phyloP scores from a whole-genome alignment of 768 basidiomycete genomes.

The Boletus rubescentipes region DNA sequence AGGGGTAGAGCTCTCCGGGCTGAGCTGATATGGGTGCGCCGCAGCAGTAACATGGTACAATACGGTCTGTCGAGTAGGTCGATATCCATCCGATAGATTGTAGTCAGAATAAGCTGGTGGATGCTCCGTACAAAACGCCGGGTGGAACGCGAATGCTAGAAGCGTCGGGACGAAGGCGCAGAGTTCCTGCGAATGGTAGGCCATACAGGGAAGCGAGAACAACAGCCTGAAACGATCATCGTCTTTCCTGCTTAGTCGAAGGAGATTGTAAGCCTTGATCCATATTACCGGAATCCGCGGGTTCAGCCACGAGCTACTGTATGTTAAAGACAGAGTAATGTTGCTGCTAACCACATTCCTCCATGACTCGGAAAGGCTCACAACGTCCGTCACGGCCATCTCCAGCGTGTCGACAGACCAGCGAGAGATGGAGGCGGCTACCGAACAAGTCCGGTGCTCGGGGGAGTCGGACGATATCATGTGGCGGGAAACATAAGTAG shows the following conservation, averaged over 20 bases:
- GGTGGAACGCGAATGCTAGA: constrained; percentile 28
- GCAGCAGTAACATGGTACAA: not conserved
- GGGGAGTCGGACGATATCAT: not conserved
- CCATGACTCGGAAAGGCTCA: constrained; percentile 1
- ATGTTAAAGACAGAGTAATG: constrained; percentile 6
- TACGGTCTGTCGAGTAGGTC: not conserved
- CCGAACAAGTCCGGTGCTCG: constrained; percentile 6
- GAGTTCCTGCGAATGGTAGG: constrained; percentile 14
- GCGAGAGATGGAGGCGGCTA: not conserved
- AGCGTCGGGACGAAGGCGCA: constrained; percentile 23
- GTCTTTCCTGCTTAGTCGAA: constrained; percentile 7
- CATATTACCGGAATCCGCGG: constrained; percentile 19
- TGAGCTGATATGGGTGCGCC: not conserved
- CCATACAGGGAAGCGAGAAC: constrained; percentile 33
- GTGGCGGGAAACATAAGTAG: constrained; percentile 13
- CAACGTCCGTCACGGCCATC: not conserved
- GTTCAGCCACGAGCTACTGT: constrained; percentile 26
- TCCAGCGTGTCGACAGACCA: not conserved
- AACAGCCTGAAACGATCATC: constrained; percentile 11
- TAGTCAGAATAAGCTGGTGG: constrained; percentile 5
- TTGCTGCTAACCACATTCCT: not conserved
- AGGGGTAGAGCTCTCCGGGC: not conserved
- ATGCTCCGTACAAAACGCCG: not conserved
- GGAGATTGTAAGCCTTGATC: constrained; percentile 27
- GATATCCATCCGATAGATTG: not conserved